Base-by-base conservation (phyloP, 192 early-diverging fungal species). In the Coemansia sp. region DNA sequence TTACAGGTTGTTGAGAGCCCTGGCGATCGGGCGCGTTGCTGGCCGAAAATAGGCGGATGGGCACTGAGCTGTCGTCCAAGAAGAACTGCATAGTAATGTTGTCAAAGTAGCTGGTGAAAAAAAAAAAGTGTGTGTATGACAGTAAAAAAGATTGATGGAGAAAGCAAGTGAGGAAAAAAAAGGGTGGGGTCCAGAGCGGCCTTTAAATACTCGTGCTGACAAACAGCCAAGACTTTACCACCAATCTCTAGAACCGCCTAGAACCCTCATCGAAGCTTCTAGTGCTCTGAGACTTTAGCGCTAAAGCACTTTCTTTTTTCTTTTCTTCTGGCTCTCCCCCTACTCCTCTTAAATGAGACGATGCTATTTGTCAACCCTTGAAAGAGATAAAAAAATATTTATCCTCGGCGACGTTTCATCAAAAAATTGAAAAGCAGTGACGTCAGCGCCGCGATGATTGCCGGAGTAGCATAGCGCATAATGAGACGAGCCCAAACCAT, bases 401-500 rank as follows among this genome's bases (percentile, higher is more conserved):
- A 33, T 9, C 29, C 15, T 9, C 49, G 27, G 2, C 71, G 53
- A 8, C 64, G 71, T 9, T 58, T 53, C 36, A 64, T 64, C 3
- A 65, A 16, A 29, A 72, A n/a, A 20, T 66, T 65, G 16, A 72
- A 36, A 5, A 72, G 15, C 33, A 83, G 65, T 8, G 81, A 73
- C n/a, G 81, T 78, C n/a, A 75, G 49, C 4, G 70, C 72, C 1
- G 81, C 81, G n/a, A 83, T 70, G 20, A 83, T 53, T 5, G 81
- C 76, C 31, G 81, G 81, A 16, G 66, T 68, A 15, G 81, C 81
- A 27, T 78, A 83, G 27, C 67, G 72, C 65, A 73, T 0, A 12
- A 78, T 49, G 9, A 83, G 13, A 13, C 68, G 61, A 11, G 75
- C 33, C 81, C 80, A 82, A 4, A 29, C 63, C 46, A 66, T 7